Conservation (phyloP, 352 stramenopile species). For the Phytophthora capsici region DNA sequence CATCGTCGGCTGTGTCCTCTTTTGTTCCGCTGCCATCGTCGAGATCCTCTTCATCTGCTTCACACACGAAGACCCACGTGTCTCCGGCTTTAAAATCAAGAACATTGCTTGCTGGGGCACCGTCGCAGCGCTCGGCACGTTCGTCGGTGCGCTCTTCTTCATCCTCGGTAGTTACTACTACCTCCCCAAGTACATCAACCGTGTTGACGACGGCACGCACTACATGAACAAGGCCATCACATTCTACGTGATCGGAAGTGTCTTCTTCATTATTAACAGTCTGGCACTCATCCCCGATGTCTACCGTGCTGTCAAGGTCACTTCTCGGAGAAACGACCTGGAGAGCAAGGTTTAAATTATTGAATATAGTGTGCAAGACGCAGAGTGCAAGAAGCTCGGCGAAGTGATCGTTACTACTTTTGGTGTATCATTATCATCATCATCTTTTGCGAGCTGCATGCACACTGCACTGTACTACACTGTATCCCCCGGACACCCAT, state of each 20-base stretch:
- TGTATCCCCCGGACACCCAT: background rate
- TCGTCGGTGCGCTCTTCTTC: slow-evolving; percentile 73
- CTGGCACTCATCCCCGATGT: slow-evolving; percentile 65
- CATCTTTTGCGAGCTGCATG: too few relatives aligned
- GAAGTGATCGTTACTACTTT: background rate
- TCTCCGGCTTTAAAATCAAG: slow-evolving; percentile 53
- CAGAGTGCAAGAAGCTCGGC: slow-evolving; percentile 12
- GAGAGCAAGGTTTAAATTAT: slow-evolving; percentile 40
- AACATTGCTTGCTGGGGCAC: slow-evolving; percentile 67
- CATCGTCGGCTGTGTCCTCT: slow-evolving; percentile 72
- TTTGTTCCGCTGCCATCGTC: slow-evolving; percentile 60
- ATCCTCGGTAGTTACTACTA: slow-evolving; percentile 86
- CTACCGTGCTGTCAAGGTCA: slow-evolving; percentile 48
- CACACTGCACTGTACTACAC: too few relatives aligned
- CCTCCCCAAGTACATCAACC: slow-evolving; percentile 75
- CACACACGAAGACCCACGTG: slow-evolving; percentile 61
- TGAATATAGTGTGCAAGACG: slow-evolving; percentile 25
- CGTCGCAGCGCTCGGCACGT: slow-evolving; percentile 55
- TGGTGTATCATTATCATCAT: too few relatives aligned
- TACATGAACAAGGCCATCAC: slow-evolving; percentile 84
- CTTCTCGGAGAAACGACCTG: slow-evolving; percentile 13
- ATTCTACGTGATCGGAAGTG: slow-evolving; percentile 73
- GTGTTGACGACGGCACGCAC: slow-evolving; percentile 57
- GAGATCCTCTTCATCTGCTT: slow-evolving; percentile 73
- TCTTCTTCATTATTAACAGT: slow-evolving; percentile 82